phyloP scores from a whole-genome alignment of 75 land plant species.

The Cryptomeria japonica region DNA sequence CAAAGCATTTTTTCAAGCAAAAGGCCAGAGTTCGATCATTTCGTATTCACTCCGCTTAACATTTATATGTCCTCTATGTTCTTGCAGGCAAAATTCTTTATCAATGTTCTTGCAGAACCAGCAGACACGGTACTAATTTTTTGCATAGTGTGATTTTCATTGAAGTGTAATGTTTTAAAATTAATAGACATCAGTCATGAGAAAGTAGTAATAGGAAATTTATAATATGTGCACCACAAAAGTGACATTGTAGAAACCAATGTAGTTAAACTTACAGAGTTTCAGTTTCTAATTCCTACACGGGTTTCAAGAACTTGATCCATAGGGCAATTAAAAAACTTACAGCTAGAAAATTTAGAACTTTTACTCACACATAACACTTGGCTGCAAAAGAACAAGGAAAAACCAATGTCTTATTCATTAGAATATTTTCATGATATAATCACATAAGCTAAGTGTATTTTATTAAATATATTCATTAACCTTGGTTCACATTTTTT shows the following conservation, averaged over 20 bases:
- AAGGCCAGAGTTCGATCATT: not conserved
- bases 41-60: not conserved
- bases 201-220: not conserved
- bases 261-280: not conserved
- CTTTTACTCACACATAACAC: not conserved
- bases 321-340: not conserved
- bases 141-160: conserved; percentile 6
- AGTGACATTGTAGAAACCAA: not conserved
- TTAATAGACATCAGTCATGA: not conserved
- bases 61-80: not conserved
- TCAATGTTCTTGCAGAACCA: conserved; percentile 95
- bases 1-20: not conserved
- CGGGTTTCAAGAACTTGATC: not conserved
- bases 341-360: not conserved
- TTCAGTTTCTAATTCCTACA: not conserved
- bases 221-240: not conserved
- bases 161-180: not conserved
- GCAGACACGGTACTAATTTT: conserved; percentile 73
- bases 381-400: not conserved
- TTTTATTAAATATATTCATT: no score
- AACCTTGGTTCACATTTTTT: no score
- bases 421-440: not conserved
- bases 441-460: not conserved
- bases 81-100: conserved; percentile 97
- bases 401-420: not conserved